Evolutionary conservation across 768 basidiomycete genomes (phyloP).

Genomic region (Trametes villosa): DNA sequence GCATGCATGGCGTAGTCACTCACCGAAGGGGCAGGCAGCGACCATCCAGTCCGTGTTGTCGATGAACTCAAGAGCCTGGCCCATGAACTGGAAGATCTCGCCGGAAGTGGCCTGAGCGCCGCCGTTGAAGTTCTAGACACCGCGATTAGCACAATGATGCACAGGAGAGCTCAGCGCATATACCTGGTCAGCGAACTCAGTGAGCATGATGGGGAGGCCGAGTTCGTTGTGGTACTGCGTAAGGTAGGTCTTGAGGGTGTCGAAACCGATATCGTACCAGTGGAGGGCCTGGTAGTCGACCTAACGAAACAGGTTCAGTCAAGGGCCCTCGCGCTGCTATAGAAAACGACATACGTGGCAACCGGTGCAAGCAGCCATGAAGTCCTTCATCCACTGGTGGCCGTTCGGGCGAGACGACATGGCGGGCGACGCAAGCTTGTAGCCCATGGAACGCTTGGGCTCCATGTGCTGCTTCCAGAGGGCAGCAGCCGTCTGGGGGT

Average conservation of each 20-base stretch:
- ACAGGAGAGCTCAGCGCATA: not conserved
- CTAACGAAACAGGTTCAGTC: conserved; percentile 36
- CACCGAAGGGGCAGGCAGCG: conserved; percentile 66
- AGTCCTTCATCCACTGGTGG: conserved; percentile 64
- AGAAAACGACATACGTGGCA: conserved; percentile 15
- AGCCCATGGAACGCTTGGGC: conserved; percentile 60
- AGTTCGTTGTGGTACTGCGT: conserved; percentile 50
- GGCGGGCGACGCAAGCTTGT: conserved; percentile 66
- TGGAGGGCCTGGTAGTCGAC: conserved; percentile 65
- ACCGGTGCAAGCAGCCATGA: conserved; percentile 54
- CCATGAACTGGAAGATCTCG: conserved; percentile 56
- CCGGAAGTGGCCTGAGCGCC: conserved; percentile 44
- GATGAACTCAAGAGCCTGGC: conserved; percentile 47
- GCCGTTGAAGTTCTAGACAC: conserved; percentile 54
- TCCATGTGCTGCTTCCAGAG: conserved; percentile 68
- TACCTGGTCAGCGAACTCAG: conserved; percentile 74
- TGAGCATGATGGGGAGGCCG: conserved; percentile 53
- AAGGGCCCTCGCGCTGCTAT: not conserved
- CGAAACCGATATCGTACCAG: conserved; percentile 60
- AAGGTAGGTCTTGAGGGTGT: conserved; percentile 58
- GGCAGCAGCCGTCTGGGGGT: conserved; percentile 48
- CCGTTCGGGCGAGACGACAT: conserved; percentile 65
- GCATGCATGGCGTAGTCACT: conserved; percentile 25
- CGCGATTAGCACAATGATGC: not conserved
- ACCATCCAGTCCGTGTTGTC: conserved; percentile 47